phyloP scores from a whole-genome alignment of 2,329 filamentous ascomycete species.

The Fusarium hainanense region DNA sequence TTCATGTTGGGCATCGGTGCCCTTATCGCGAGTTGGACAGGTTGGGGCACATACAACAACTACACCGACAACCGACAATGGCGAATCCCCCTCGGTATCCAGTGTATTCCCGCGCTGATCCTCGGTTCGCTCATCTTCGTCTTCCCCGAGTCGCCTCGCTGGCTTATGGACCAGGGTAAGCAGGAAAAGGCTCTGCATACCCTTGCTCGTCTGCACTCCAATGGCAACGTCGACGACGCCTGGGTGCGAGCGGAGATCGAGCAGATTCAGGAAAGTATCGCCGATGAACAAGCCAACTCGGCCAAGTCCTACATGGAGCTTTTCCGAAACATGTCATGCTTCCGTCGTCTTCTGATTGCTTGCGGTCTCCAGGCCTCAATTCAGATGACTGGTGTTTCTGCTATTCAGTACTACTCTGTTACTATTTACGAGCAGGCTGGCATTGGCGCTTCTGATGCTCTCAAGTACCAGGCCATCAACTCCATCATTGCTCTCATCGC shows the following conservation, averaged over 20 bases:
- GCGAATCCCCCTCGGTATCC: conserved; percentile 68
- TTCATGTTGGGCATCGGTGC: conserved; percentile 85
- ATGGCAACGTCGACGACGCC: conserved; percentile 71
- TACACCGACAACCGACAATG: conserved; percentile 48
- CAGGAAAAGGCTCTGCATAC: conserved; percentile 71
- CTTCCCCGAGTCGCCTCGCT: conserved; percentile 79
- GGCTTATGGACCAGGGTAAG: conserved; percentile 78
- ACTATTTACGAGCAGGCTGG: conserved; percentile 63
- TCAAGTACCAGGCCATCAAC: conserved; percentile 80
- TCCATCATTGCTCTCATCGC: conserved; percentile 62
- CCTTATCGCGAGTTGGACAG: conserved; percentile 78
- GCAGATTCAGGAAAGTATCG: conserved; percentile 74
- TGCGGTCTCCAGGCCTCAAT: conserved; percentile 74
- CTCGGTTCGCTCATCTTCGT: conserved; percentile 71
- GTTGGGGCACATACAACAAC: conserved; percentile 65
- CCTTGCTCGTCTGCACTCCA: conserved; percentile 74
- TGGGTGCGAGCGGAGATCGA: conserved; percentile 79
- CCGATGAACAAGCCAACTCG: conserved; percentile 65
- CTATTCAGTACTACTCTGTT: conserved; percentile 79
- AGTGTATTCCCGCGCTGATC: conserved; percentile 74
- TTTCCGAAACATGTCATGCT: conserved; percentile 68
- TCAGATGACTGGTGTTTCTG: conserved; percentile 80
- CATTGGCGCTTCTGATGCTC: conserved; percentile 64
- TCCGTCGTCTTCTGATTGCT: conserved; percentile 73
- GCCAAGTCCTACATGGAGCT: conserved; percentile 60